Conservation (phyloP, 352 stramenopile genomes). For the Phytophthora sp. region DNA sequence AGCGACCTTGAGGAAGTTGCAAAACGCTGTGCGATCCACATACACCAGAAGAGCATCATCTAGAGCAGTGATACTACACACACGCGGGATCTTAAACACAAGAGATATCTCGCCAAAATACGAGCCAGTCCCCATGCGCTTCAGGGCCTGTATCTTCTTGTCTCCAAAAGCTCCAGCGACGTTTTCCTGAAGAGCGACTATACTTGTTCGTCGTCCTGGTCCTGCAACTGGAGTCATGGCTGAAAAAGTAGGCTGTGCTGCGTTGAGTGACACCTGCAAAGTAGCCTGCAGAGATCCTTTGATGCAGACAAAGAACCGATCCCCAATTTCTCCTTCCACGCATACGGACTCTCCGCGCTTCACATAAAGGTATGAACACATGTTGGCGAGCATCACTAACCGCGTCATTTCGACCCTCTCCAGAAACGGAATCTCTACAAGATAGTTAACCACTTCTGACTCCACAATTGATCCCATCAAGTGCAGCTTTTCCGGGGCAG, state of each 20-base stretch:
- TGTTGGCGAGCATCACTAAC: constrained; percentile 63
- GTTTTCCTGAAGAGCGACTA: constrained; percentile 18
- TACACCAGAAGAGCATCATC: constrained; percentile 71
- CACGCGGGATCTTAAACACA: constrained; percentile 70
- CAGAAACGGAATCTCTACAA: constrained; percentile 72
- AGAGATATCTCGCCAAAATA: constrained; percentile 84
- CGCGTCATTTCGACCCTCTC: constrained; percentile 62
- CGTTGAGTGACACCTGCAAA: constrained; percentile 42
- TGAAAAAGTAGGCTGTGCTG: constrained; percentile 30
- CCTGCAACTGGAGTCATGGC: constrained; percentile 1
- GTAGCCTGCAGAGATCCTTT: constrained; percentile 58
- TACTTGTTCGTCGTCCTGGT: constrained; percentile 11
- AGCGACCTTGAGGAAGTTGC: constrained; percentile 75
- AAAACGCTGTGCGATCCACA: constrained; percentile 70
- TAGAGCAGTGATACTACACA: constrained; percentile 67
- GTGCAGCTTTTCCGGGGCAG: constrained; percentile 64
- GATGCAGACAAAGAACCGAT: constrained; percentile 79
- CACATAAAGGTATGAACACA: constrained; percentile 75
- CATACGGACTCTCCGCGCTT: constrained; percentile 54
- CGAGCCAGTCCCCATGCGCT: constrained; percentile 52
- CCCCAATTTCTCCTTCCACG: constrained; percentile 60
- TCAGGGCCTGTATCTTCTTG: constrained; percentile 58
- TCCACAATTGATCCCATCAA: constrained; percentile 70
- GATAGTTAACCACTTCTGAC: constrained; percentile 70
- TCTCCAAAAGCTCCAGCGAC: constrained; percentile 9